These are phyloP conservation scores for Diplocarpon rosae DNA, from an alignment of 2,329 filamentous ascomycete species.

Conservation along the genomic window DNA sequence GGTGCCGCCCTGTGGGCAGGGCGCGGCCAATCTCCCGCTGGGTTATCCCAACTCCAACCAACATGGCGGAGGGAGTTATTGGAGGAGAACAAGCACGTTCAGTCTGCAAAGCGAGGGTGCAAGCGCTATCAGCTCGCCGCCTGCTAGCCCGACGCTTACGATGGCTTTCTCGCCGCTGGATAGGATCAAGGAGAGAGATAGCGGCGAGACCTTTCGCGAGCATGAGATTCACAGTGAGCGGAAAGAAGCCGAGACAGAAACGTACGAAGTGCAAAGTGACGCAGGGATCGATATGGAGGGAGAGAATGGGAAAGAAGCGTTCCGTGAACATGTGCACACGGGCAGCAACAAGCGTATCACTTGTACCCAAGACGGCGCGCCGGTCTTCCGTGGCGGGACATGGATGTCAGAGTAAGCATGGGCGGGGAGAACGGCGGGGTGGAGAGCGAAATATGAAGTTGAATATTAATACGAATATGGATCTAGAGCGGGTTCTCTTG, in stretches of 20 bases:
- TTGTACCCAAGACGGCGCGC: slow-evolving; percentile 52
- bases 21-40: slow-evolving; percentile 1
- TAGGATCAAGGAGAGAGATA: neutral
- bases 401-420: slow-evolving; percentile 62
- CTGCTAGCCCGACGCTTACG: slow-evolving; percentile 19
- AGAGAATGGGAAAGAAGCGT: slow-evolving; percentile 16
- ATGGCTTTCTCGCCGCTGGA: slow-evolving; percentile 6
- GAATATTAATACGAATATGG: too few relatives aligned
- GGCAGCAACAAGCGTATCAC: slow-evolving; percentile 58
- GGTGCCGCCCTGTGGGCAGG: slow-evolving; percentile 15
- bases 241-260: neutral
- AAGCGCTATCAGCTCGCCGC: slow-evolving; percentile 8
- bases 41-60: neutral
- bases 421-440: slow-evolving; percentile 52
- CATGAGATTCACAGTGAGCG: neutral
- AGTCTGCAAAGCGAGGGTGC: slow-evolving; percentile 16
- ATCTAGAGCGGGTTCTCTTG: too few relatives aligned
- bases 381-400: slow-evolving; percentile 39
- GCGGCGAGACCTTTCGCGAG: neutral
- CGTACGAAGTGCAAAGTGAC: too few relatives aligned
- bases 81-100: slow-evolving; percentile 20
- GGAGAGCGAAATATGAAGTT: too few relatives aligned
- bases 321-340: slow-evolving; percentile 35
- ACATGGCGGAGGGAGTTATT: neutral
- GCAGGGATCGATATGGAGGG: neutral